Conservation (phyloP, 768 basidiomycete species). For the Kockovaella imperatae region DNA sequence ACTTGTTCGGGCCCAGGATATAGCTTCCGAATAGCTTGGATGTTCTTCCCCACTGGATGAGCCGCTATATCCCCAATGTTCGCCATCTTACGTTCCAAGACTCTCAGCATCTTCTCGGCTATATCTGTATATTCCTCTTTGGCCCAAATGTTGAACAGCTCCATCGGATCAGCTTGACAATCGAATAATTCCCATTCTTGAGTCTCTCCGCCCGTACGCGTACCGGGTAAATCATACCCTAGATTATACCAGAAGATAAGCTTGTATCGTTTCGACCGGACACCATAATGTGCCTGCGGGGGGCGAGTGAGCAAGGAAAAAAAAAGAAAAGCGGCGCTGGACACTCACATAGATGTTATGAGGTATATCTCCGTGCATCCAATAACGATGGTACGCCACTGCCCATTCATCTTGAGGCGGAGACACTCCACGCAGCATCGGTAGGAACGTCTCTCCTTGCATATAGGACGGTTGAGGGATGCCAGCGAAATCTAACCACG, state of each 20-base stretch:
- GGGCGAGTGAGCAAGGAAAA: background rate
- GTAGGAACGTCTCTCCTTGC: slow-evolving; percentile 4
- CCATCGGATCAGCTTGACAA: slow-evolving; percentile 22
- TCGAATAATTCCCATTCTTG: slow-evolving; percentile 31
- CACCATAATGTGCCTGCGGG: slow-evolving; percentile 13
- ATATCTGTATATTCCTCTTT: slow-evolving; percentile 4
- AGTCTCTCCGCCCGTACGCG: slow-evolving; percentile 12
- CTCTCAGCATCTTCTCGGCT: slow-evolving; percentile 13
- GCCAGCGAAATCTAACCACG: slow-evolving; percentile 4
- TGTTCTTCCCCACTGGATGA: slow-evolving; percentile 7
- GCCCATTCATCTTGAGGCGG: background rate
- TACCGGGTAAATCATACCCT: slow-evolving; percentile 15
- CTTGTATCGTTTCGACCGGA: slow-evolving; percentile 22
- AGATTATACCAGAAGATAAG: slow-evolving; percentile 26
- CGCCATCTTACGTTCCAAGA: slow-evolving; percentile 21
- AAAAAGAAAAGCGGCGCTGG: too few species aligned
- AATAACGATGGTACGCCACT: slow-evolving; percentile 4
- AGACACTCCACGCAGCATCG: background rate
- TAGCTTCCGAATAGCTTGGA: too few species aligned
- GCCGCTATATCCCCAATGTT: slow-evolving; percentile 21
- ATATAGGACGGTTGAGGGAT: background rate
- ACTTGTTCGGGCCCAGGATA: too few species aligned
- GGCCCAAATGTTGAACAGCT: slow-evolving; percentile 22
- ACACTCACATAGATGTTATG: slow-evolving; percentile 4
- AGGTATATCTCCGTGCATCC: slow-evolving; percentile 2